Percentiles rank a stretch among this genome's conserved stretches.
These are phyloP conservation scores for Fusarium sp. DNA, from an alignment of 2,329 filamentous ascomycete genomes.

Conservation along the genomic window DNA sequence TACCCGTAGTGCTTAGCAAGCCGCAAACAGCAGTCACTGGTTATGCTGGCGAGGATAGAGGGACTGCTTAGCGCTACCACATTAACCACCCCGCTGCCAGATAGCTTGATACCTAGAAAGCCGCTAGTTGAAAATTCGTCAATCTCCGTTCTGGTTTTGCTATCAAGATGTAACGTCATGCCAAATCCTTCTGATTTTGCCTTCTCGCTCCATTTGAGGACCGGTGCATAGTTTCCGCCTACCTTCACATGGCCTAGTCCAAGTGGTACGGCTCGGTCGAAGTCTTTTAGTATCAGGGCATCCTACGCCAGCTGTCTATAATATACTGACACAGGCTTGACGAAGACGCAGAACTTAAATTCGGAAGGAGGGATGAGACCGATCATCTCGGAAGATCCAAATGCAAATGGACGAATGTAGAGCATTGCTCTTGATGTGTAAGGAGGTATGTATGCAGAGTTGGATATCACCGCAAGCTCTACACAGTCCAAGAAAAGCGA, in stretches of 20 bases:
- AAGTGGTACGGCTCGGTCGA: neutral
- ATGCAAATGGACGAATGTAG: constrained; percentile 1
- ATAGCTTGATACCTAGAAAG: neutral
- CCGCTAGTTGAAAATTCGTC: constrained; percentile 1
- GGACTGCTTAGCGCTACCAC: neutral
- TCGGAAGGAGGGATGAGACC: neutral
- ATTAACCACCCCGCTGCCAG: neutral
- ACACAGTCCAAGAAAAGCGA: neutral
- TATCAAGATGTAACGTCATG: constrained; percentile 1
- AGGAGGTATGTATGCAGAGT: neutral
- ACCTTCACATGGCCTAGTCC: neutral
- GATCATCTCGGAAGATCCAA: constrained; percentile 1
- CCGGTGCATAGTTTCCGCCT: neutral
- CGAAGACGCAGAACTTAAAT: constrained; percentile 2
- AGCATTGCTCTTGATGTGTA: neutral
- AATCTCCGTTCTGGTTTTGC: neutral
- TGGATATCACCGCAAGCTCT: neutral
- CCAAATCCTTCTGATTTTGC: neutral
- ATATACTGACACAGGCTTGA: neutral
- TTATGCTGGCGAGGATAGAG: neutral
- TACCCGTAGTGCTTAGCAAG: neutral
- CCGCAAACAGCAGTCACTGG: neutral
- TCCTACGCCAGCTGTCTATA: neutral
- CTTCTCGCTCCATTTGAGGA: neutral
- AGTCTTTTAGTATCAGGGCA: neutral